Percentiles rank a stretch among this genome's conserved stretches.
Evolutionary conservation across 768 basidiomycete genomes (phyloP).

Genomic region (Suillus paluster): DNA sequence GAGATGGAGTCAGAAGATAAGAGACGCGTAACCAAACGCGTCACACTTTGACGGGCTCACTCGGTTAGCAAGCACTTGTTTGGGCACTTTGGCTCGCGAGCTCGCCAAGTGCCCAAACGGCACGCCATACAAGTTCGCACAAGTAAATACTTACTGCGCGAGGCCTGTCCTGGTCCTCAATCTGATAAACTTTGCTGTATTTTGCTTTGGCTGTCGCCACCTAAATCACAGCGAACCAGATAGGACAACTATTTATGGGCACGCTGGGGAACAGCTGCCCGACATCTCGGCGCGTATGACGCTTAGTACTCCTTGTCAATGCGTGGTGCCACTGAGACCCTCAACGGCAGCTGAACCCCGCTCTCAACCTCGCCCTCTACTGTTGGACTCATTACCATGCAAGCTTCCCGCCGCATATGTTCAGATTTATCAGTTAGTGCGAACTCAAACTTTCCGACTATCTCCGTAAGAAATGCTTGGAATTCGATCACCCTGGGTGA

Average conservation of each 20-base stretch:
- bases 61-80: too few species aligned
- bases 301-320: slow-evolving; percentile 1
- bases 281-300: neutral
- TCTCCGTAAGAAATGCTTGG: slow-evolving; percentile 62
- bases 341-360: slow-evolving; percentile 39
- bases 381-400: slow-evolving; percentile 39
- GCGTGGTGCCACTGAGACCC: slow-evolving; percentile 23
- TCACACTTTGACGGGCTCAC: too few species aligned
- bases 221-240: too few species aligned
- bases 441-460: slow-evolving; percentile 59
- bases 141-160: too few species aligned
- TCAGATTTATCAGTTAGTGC: slow-evolving; percentile 32
- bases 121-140: too few species aligned
- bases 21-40: too few species aligned
- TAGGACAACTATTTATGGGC: neutral
- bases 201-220: too few species aligned
- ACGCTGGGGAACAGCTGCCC: neutral
- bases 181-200: too few species aligned
- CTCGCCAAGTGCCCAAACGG: too few species aligned
- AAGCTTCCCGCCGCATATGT: slow-evolving; percentile 32
- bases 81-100: too few species aligned
- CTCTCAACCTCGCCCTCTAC: slow-evolving; percentile 35
- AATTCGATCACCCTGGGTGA: slow-evolving; percentile 48
- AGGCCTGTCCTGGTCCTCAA: too few species aligned
- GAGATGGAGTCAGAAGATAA: too few species aligned